Percentiles rank a stretch among this genome's conserved stretches.
phyloP scores from a whole-genome alignment of 2,329 filamentous ascomycete genomes.

The Cadophora sp. region DNA sequence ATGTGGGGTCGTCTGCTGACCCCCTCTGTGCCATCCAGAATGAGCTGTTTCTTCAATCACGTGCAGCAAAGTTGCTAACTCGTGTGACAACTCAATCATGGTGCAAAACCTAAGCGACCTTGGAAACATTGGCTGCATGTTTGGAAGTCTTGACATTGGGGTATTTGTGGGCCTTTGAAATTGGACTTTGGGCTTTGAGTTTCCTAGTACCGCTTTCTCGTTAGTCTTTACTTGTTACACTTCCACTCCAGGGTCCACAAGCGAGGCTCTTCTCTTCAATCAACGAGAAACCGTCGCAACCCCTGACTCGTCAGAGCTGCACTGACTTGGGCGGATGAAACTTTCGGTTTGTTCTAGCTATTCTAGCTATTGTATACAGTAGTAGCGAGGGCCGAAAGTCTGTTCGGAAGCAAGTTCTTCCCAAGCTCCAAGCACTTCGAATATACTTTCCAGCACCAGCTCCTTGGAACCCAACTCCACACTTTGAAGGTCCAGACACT shows the following conservation, averaged over 20 bases:
- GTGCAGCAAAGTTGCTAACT: conserved; percentile 13
- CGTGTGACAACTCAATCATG: neutral
- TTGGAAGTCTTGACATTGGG: neutral
- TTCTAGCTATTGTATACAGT: neutral
- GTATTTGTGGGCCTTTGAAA: neutral
- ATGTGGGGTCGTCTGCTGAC: conserved; percentile 26
- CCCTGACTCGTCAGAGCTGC: conserved; percentile 2
- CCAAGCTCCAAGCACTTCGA: neutral
- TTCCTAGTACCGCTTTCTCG: neutral
- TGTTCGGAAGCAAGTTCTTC: neutral
- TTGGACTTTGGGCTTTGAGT: neutral
- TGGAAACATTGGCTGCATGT: conserved; percentile 11
- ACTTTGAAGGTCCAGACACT: neutral
- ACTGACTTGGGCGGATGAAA: neutral
- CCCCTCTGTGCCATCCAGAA: conserved; percentile 1
- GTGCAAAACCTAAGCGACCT: conserved; percentile 6
- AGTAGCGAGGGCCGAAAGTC: neutral
- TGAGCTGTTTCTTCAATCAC: conserved; percentile 2
- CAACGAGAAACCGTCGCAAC: neutral
- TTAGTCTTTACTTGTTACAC: neutral
- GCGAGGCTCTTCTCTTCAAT: neutral
- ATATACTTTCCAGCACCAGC: neutral
- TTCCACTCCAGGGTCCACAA: neutral
- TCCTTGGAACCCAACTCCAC: neutral
- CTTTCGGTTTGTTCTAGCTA: neutral